phyloP scores from a whole-genome alignment of 441 rosid species.

The Eruca vesicaria region DNA sequence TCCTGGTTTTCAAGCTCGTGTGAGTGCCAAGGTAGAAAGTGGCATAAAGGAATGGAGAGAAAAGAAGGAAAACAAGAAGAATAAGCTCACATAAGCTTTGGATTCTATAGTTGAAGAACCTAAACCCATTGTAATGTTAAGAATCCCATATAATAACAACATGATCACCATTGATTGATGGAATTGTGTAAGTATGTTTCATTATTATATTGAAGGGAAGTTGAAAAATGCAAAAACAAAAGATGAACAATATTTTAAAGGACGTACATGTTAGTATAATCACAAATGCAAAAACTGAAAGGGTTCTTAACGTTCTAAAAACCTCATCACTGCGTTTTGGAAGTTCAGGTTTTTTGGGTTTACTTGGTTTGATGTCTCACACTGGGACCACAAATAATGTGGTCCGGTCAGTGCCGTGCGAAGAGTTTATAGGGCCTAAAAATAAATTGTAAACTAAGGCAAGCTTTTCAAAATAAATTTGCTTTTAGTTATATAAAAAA shows the following conservation, averaged over 20 bases:
- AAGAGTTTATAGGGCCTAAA: no score
- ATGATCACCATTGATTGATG: conserved; percentile 12
- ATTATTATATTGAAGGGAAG: background rate
- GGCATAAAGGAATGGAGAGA: conserved; percentile 61
- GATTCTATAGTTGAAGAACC: background rate
- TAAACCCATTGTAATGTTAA: background rate
- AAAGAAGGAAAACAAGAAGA: conserved; percentile 44
- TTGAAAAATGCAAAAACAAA: background rate
- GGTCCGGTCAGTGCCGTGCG: no score
- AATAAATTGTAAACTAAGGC: no score
- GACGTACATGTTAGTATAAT: background rate
- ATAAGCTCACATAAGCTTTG: conserved; percentile 42
- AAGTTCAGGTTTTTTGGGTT: no score
- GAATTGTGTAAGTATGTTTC: conserved; percentile 6
- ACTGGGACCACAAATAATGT: background rate
- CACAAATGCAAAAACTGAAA: no score
- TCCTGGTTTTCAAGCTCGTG: conserved; percentile 70
- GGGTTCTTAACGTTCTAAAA: no score
- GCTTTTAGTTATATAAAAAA: no score
- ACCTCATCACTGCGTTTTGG: no score
- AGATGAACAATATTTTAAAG: background rate
- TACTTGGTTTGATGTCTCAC: background rate
- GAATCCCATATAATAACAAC: background rate
- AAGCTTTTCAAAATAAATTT: no score
- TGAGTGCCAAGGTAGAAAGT: conserved; percentile 54